phyloP scores from a whole-genome alignment of 345 rosid species.

The Melaleuca alternifolia region DNA sequence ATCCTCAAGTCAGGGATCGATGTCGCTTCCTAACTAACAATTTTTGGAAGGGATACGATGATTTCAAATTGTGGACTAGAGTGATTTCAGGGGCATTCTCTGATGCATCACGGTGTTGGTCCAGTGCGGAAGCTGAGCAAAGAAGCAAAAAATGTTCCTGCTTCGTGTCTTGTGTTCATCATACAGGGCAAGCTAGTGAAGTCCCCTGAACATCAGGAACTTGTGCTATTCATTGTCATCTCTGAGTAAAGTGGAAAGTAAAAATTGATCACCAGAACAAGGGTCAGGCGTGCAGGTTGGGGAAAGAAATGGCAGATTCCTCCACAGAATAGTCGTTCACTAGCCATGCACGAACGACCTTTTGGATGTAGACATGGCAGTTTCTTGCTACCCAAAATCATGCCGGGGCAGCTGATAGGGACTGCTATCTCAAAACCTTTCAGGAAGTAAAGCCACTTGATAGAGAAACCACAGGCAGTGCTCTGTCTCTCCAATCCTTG shows the following conservation, averaged over 20 bases:
- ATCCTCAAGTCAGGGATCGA: not conserved
- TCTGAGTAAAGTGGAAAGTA: not conserved
- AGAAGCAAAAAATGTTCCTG: not conserved
- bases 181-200: not conserved
- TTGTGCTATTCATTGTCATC: not conserved
- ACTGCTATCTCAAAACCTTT: not conserved
- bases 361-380: not conserved
- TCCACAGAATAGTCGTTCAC: not conserved
- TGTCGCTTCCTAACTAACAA: not conserved
- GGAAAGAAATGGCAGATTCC: not conserved
- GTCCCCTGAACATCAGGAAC: not conserved
- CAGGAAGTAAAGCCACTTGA: not conserved
- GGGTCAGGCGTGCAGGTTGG: not conserved
- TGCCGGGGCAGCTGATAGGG: not conserved
- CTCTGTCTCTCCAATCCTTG: not conserved
- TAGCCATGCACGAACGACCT: not conserved
- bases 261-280: not conserved
- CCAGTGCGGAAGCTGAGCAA: not conserved
- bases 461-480: not conserved
- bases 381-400: not conserved
- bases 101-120: not conserved
- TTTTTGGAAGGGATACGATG: not conserved
- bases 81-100: not conserved
- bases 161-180: not conserved
- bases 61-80: not conserved